phyloP scores from a whole-genome alignment of 352 stramenopile genomes.

The Lagenidium giganteum region DNA sequence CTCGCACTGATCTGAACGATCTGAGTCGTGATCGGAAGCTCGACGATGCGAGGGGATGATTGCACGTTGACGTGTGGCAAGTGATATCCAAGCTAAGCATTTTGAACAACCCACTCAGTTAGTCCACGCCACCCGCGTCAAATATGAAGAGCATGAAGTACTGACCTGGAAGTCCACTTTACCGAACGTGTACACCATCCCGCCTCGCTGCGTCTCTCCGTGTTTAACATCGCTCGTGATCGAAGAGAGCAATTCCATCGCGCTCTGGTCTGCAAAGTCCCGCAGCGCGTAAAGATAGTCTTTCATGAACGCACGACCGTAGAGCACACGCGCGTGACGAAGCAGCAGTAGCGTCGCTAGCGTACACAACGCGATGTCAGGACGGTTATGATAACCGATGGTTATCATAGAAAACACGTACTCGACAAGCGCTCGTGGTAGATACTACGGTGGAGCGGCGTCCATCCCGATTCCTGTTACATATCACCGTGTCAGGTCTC shows the following conservation, averaged over 20 bases:
- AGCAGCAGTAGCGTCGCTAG: conserved; percentile 66
- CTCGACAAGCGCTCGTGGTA: conserved; percentile 65
- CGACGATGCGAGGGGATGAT: conserved; percentile 53
- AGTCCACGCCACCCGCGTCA: too few species aligned
- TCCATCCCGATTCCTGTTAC: conserved; percentile 77
- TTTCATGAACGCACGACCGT: conserved; percentile 44
- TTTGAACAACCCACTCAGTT: conserved; percentile 1
- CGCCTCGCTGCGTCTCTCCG: conserved; percentile 12
- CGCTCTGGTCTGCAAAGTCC: conserved; percentile 49
- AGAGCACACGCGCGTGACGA: conserved; percentile 42
- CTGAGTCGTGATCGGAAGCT: conserved; percentile 35
- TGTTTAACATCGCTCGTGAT: conserved; percentile 6
- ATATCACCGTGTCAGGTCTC: conserved; percentile 1
- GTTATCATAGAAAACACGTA: too few species aligned
- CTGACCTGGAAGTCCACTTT: conserved; percentile 81
- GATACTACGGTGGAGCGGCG: conserved; percentile 65
- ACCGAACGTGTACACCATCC: conserved; percentile 77
- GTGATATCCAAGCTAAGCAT: conserved; percentile 67
- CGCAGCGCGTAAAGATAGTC: conserved; percentile 41
- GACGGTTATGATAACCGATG: too few species aligned
- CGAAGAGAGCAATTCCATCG: conserved; percentile 59
- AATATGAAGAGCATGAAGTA: conserved; percentile 4
- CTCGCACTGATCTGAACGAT: conserved; percentile 71
- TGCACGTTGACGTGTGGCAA: conserved; percentile 77
- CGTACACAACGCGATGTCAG: conserved; percentile 2